phyloP scores from a whole-genome alignment of 331 rosid genomes.

The Cucumis variabilis region DNA sequence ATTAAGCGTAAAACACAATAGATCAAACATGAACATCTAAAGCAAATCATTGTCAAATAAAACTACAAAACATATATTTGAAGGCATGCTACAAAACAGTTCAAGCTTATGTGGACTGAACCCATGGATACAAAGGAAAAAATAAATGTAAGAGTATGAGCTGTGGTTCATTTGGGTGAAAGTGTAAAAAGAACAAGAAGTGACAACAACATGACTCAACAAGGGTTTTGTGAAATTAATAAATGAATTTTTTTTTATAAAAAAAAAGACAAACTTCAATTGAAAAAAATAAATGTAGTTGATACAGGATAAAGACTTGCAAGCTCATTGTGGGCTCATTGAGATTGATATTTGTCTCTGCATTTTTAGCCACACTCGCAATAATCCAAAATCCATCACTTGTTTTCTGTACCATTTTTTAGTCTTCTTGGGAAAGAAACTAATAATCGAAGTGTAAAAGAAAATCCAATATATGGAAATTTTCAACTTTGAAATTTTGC shows the following conservation, averaged over 20 bases:
- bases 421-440: neutral
- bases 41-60: too few species aligned
- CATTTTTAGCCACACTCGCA: neutral
- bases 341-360: conserved; percentile 20
- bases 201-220: conserved; percentile 19
- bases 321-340: neutral
- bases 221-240: neutral
- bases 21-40: too few species aligned
- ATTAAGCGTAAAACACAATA: too few species aligned
- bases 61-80: too few species aligned
- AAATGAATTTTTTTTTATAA: too few species aligned
- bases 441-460: neutral
- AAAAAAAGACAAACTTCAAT: too few species aligned
- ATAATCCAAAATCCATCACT: neutral
- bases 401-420: neutral
- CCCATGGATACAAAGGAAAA: neutral
- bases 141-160: neutral
- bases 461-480: neutral
- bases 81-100: neutral
- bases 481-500: neutral
- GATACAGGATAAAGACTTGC: neutral
- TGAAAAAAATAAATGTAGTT: neutral
- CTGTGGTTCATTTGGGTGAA: conserved; percentile 4
- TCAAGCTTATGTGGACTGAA: neutral
- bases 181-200: conserved; percentile 10